Evolutionary conservation across 345 rosid species (phyloP).

Genomic region (Schrenkiella parvula): DNA sequence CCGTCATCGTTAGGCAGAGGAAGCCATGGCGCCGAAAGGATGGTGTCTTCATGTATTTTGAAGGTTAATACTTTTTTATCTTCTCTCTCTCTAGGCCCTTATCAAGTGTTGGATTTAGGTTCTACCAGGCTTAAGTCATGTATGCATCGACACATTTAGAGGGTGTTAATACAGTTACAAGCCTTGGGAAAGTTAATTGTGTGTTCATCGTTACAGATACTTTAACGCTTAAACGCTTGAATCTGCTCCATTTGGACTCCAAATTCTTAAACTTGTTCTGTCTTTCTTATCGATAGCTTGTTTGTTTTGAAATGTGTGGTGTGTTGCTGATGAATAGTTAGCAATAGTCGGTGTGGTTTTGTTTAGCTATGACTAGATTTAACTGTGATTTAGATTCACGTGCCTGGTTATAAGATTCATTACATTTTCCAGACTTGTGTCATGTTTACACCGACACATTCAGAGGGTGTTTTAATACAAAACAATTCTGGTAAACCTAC

Average conservation of each 20-base stretch:
- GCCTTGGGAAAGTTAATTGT: constrained; percentile 46
- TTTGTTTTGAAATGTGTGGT: background rate
- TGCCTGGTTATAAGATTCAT: background rate
- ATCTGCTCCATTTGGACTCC: constrained; percentile 73
- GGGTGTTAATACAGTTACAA: constrained; percentile 58
- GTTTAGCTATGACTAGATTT: background rate
- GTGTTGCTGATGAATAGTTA: background rate
- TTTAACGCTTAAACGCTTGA: constrained; percentile 29
- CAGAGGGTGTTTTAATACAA: constrained; percentile 39
- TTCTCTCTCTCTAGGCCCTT: background rate
- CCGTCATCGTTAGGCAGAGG: constrained; percentile 91
- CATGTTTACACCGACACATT: constrained; percentile 39
- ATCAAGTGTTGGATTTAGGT: background rate
- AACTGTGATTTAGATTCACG: background rate
- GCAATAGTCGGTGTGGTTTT: background rate
- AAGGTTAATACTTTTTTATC: constrained; percentile 57
- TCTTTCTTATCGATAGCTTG: background rate
- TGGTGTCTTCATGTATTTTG: constrained; percentile 95
- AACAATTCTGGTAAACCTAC: constrained; percentile 48
- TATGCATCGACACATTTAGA: constrained; percentile 26
- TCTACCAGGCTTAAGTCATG: constrained; percentile 40
- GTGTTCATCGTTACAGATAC: constrained; percentile 61
- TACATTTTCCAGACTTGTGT: constrained; percentile 45
- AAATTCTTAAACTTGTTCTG: constrained; percentile 2
- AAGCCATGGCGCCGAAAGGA: constrained; percentile 99